A percentile compares a stretch with the other conserved stretches of the same genome.
Evolutionary conservation across 192 early-diverging fungal species (phyloP).

Genomic region (Coemansia nantahalensis): DNA sequence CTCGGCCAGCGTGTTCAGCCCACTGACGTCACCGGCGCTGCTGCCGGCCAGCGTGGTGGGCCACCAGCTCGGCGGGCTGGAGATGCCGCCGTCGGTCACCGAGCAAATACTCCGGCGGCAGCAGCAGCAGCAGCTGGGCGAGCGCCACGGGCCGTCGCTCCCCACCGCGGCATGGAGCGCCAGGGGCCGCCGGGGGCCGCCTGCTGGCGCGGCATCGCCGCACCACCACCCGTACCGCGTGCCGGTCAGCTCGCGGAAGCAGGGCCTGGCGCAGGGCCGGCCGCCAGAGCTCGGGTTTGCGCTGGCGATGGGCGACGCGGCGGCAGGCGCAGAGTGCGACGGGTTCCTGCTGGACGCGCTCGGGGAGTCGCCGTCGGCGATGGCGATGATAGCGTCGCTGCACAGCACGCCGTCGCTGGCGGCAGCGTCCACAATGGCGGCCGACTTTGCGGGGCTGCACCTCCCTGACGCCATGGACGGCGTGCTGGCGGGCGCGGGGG

Average conservation of each 20-base stretch:
- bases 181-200: no score
- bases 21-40: slow-evolving; percentile 40
- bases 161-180: no score
- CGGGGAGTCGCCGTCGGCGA: background rate
- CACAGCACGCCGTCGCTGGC: slow-evolving; percentile 20
- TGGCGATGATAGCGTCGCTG: slow-evolving; percentile 16
- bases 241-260: background rate
- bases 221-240: slow-evolving; percentile 13
- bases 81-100: slow-evolving; percentile 42
- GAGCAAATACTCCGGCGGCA: slow-evolving; percentile 42
- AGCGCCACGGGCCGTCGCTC: no score
- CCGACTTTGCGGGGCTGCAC: slow-evolving; percentile 4
- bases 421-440: no score
- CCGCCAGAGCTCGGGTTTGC: no score
- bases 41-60: no score
- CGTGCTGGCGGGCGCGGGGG: no score
- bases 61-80: background rate
- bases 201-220: slow-evolving; percentile 8
- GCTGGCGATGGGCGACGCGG: no score
- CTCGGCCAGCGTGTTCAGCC: slow-evolving; percentile 25
- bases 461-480: slow-evolving; percentile 8
- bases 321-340: no score
- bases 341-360: slow-evolving; percentile 1
- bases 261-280: no score
- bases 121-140: slow-evolving; percentile 4